These are phyloP conservation scores for Magnusiomyces sp. DNA, from an alignment of 1,139 yeast species.

Conservation along the genomic window DNA sequence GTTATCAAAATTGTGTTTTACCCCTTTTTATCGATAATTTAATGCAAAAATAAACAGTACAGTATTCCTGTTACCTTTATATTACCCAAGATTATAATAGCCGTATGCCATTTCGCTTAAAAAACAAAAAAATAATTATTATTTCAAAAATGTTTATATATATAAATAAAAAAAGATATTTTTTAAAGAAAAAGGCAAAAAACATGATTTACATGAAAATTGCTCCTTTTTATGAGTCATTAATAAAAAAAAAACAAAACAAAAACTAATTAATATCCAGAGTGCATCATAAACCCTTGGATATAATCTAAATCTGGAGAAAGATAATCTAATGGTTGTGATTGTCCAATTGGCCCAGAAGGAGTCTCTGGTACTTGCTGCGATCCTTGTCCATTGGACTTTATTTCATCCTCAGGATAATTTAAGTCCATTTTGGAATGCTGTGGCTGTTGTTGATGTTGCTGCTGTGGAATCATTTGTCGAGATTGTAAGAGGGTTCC, in stretches of 20 bases:
- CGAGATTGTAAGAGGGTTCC: background rate
- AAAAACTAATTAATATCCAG: conserved; percentile 4
- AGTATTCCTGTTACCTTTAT: background rate
- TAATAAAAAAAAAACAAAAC: background rate
- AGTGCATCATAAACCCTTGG: conserved; percentile 10
- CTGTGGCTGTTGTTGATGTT: background rate
- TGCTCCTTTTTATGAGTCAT: background rate
- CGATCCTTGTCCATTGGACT: background rate
- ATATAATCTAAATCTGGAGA: conserved; percentile 10
- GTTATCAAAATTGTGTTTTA: too few species aligned
- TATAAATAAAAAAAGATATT: background rate
- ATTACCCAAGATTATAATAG: too few species aligned
- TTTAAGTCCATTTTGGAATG: background rate
- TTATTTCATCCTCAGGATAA: background rate
- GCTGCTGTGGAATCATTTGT: background rate
- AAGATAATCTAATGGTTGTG: conserved; percentile 3
- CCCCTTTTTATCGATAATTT: conserved; percentile 15
- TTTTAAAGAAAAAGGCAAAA: background rate
- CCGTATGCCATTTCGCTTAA: background rate
- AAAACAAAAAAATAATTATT: background rate
- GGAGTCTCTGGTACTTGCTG: background rate
- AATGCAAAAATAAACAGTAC: background rate
- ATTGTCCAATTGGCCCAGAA: background rate
- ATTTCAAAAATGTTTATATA: background rate
- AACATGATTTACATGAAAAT: too few species aligned